Base-by-base conservation (phyloP, 139 green algal species). In the Trebouxia sp. region DNA sequence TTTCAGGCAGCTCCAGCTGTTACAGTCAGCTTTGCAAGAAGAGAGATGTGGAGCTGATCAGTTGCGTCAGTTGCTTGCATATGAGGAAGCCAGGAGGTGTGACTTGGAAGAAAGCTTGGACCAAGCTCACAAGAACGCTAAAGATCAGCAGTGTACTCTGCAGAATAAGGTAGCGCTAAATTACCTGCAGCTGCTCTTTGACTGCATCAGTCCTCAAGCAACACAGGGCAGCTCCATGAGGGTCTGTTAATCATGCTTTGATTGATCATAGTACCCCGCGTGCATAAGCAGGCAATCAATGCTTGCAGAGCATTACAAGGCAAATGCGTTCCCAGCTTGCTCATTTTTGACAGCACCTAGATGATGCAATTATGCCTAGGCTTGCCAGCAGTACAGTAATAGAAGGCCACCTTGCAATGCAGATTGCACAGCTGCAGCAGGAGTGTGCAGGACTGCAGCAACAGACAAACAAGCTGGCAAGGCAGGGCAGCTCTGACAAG, bases 1-100 rank as follows among this genome's bases (percentile, higher is more conserved):
- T 14, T 70, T 24, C 74, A 79, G 74, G 30, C 85, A 92, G 84
- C 78, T 92, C 55, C 80, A 55, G 7, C 79, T 86, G 72, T 79
- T 92, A 80, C 75, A 85, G 12, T 86, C 88, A 22, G 87, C 84
- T 17, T 87, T 83, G 78, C 70, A 80, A 1, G 35, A 79, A 26
- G 87, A 91, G 72, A 78, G 81, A 43, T 76, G 67, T 28, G 88
- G 91, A 81, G 83, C 87, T 30, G 79, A 84, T 20, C 91, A 91
- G 83, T 26, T 86, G 65, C 58, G 32, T 35, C 28, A 79, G 74
- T 28, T 79, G 48, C 74, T 79, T 37, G 42, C 6, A 30, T 79
- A 79, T 48, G 74, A 79, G 47, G 74, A 79, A 28, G 43, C 48
- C n/a, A 79, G 50, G 45, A 45, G 74, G 1, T 53, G 35, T 12